Percentiles rank a stretch among this genome's conserved stretches.
phyloP scores from a whole-genome alignment of 192 early-diverging fungal genomes.

The Glomus cerebriforme region DNA sequence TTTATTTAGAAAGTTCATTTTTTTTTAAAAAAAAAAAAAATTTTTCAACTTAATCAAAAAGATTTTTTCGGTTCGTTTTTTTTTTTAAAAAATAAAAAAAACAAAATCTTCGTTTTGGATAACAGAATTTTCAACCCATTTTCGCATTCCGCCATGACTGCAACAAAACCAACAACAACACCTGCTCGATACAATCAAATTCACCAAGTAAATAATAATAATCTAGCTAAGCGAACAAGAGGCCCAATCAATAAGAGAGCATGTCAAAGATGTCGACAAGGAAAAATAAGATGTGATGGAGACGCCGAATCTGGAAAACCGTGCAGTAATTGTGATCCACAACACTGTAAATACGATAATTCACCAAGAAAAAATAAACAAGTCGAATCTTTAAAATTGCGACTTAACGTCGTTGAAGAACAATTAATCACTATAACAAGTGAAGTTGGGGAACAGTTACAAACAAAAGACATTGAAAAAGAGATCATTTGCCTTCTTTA shows the following conservation, averaged over 20 bases:
- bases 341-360: slow-evolving; percentile 11
- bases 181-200: not conserved
- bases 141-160: not conserved
- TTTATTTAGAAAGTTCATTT: too few species aligned
- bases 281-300: slow-evolving; percentile 24
- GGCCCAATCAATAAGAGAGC: slow-evolving; percentile 30
- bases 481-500: not conserved
- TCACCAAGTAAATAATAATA: not conserved
- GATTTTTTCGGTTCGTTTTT: too few species aligned
- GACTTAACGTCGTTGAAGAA: not conserved
- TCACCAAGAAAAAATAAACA: slow-evolving; percentile 28
- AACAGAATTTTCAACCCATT: too few species aligned
- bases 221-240: not conserved
- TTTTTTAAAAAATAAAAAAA: too few species aligned
- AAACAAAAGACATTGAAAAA: not conserved
- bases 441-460: not conserved
- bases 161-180: not conserved
- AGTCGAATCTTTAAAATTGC: not conserved
- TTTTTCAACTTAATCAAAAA: too few species aligned
- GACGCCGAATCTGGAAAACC: not conserved
- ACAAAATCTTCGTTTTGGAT: too few species aligned
- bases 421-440: not conserved
- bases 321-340: slow-evolving; percentile 24
- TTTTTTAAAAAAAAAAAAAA: too few species aligned
- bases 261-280: slow-evolving; percentile 12